These are phyloP conservation scores for Saturnispora besseyi DNA, from an alignment of 805 yeast species.

Conservation along the genomic window DNA sequence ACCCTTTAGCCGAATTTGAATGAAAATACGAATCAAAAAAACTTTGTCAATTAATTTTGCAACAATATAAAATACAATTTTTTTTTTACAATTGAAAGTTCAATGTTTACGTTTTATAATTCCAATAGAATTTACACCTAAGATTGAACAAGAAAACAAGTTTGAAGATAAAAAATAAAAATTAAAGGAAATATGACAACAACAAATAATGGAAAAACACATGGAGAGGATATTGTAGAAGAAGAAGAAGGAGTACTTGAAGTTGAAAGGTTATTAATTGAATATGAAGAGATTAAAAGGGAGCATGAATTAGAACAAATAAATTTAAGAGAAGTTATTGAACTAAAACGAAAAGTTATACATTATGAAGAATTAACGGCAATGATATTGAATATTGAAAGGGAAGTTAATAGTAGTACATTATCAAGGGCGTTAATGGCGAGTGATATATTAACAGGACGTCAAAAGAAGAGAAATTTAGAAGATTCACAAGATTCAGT, in stretches of 20 bases:
- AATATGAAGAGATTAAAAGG: slow-evolving; percentile 1
- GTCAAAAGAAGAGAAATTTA: not conserved
- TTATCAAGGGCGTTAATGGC: not conserved
- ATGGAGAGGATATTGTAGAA: not conserved
- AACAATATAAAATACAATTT: too few species aligned
- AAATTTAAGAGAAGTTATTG: not conserved
- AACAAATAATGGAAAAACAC: not conserved
- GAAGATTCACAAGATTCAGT: not conserved
- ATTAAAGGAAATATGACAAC: not conserved
- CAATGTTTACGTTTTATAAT: too few species aligned
- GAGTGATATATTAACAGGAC: slow-evolving; percentile 2
- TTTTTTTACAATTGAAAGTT: too few species aligned
- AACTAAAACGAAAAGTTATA: not conserved
- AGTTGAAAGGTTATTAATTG: slow-evolving; percentile 1
- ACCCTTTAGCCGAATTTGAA: not conserved
- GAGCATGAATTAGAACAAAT: not conserved
- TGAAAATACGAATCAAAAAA: not conserved
- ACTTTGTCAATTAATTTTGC: too few species aligned
- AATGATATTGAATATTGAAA: not conserved
- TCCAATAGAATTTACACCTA: too few species aligned
- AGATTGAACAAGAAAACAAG: too few species aligned
- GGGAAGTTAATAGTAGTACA: not conserved
- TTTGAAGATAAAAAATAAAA: too few species aligned
- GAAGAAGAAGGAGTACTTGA: not conserved
- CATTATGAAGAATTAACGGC: slow-evolving; percentile 1